Conservation (phyloP, 257 asterid species). For the Solanum piurae region DNA sequence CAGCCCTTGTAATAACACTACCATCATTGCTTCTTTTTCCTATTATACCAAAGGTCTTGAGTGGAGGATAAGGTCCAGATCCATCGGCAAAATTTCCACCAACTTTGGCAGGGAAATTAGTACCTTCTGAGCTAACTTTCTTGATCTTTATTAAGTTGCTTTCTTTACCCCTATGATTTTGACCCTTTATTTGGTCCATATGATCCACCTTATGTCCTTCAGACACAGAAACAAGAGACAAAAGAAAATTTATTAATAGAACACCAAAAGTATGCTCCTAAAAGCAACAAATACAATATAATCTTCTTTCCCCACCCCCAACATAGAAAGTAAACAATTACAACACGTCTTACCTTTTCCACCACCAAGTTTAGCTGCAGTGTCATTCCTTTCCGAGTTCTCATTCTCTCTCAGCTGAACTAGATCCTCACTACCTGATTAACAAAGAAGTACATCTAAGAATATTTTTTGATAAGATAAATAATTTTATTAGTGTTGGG, state of each 20-base stretch:
- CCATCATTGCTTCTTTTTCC: slow-evolving; percentile 49
- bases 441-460: background rate
- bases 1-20: slow-evolving; percentile 20
- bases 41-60: slow-evolving; percentile 18
- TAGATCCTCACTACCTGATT: slow-evolving; percentile 27
- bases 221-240: background rate
- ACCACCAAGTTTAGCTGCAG: slow-evolving; percentile 15
- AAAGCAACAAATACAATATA: background rate
- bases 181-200: slow-evolving; percentile 33
- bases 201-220: slow-evolving; percentile 22
- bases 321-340: background rate
- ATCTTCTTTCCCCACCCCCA: background rate
- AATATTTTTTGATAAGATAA: background rate
- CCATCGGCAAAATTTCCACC: slow-evolving; percentile 28
- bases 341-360: slow-evolving; percentile 8
- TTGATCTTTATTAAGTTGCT: slow-evolving; percentile 25
- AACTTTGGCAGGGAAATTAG: slow-evolving; percentile 15
- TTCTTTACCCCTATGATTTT: slow-evolving; percentile 28
- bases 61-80: slow-evolving; percentile 35
- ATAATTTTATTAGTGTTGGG: background rate
- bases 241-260: background rate
- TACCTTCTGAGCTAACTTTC: slow-evolving; percentile 16
- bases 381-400: slow-evolving; percentile 13
- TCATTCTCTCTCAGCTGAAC: slow-evolving; percentile 12
- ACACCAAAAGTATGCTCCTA: background rate